Base-by-base conservation (phyloP, 2,329 filamentous ascomycete genomes). In the Trichoderma hamatum region DNA sequence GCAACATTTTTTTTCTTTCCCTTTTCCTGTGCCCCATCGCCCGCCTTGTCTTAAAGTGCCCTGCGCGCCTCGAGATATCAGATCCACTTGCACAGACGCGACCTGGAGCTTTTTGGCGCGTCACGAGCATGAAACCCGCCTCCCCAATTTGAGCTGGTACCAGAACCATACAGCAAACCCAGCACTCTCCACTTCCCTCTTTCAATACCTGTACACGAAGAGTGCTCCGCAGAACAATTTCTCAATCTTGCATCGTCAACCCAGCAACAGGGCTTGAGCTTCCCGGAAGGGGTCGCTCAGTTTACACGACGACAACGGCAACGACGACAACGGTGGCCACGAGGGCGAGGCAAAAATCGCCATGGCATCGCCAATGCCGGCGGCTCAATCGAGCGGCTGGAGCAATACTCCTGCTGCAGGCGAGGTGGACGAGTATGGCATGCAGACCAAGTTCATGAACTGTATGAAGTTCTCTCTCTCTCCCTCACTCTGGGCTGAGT, bases 401-500 rank as follows among this genome's bases (percentile, higher is more conserved):
- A 77, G 75, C 71, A 72, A 70, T 59, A 77, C 76, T 76, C 75
- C 72, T 71, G 72, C 73, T 68, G 65, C 73, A 28, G 76, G 72
- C 66, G 76, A 78, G 49, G 65, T 72, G 46, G 83, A 83, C 64
- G 83, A 84, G 60, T 75, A 78, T 72, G 88, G 87, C 71, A 80
- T 89, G 69, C 85, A 88, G 76, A 78, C 86, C 78, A 88, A 86
- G 75, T 82, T 84, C 52, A 91, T 92, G 88, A 89, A 89, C 81
- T 84, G 89, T 92, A 88, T 78, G 89, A 68, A 61, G 69, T 56
- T 72, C 66, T 66, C 62, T 62, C 19, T 52, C 70, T 52, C 24
- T 21, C 60, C 9, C 28, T 52, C 58, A 69, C 28, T 62, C 62
- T 62, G 46, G 32, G 30, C 21, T 61, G 16, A 21, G 24, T 52